Evolutionary conservation across 2,329 filamentous ascomycete genomes (phyloP).

Genomic region (Calonectria montana): DNA sequence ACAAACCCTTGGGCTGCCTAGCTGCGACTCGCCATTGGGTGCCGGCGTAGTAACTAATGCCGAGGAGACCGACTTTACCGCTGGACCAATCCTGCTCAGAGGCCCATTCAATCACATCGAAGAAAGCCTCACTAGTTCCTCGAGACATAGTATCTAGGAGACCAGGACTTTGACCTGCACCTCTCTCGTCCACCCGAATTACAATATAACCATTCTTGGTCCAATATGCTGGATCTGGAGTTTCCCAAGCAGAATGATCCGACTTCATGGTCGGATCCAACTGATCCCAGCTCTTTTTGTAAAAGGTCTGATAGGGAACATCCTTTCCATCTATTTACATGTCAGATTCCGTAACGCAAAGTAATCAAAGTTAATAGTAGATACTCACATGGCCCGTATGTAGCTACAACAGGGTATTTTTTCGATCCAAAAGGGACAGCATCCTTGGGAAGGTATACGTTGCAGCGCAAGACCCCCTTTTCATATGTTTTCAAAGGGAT

Average conservation of each 20-base stretch:
- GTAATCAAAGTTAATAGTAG: background rate
- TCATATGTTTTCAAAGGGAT: background rate
- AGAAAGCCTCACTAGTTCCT: conserved; percentile 60
- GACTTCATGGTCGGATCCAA: conserved; percentile 65
- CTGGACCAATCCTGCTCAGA: conserved; percentile 56
- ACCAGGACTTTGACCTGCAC: conserved; percentile 59
- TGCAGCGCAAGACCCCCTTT: background rate
- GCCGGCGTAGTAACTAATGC: conserved; percentile 59
- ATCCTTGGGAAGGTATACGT: conserved; percentile 49
- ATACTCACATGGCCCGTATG: conserved; percentile 1
- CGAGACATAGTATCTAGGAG: conserved; percentile 60
- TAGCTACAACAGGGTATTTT: background rate
- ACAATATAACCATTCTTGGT: conserved; percentile 64
- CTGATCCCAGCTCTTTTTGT: conserved; percentile 52
- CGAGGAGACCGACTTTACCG: conserved; percentile 60
- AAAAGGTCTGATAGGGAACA: background rate
- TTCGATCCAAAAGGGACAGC: background rate
- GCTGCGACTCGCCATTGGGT: conserved; percentile 62
- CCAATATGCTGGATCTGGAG: conserved; percentile 68
- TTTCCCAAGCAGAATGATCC: conserved; percentile 68
- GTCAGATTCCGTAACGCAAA: background rate
- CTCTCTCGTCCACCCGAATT: conserved; percentile 63
- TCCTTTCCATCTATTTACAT: background rate
- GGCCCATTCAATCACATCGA: conserved; percentile 61
- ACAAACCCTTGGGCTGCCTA: conserved; percentile 56